Evolutionary conservation across 768 basidiomycete species (phyloP).

Genomic region (Boletus sp.): DNA sequence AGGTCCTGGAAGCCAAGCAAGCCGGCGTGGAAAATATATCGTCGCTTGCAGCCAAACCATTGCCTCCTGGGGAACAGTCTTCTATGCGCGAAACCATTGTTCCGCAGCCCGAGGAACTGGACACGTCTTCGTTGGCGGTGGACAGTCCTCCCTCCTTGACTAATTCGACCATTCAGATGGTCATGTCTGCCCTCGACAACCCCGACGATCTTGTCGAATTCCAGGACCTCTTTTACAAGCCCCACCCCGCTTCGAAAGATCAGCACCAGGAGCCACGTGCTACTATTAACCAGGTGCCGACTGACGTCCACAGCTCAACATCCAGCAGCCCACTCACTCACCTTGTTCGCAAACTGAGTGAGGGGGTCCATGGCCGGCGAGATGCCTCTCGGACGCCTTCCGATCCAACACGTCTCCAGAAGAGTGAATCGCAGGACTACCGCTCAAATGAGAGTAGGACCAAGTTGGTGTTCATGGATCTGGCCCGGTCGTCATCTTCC

Average conservation of each 20-base stretch:
- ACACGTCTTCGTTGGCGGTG: conserved; percentile 3
- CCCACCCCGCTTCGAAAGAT: conserved; percentile 17
- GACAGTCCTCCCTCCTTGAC: conserved; percentile 25
- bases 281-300: conserved; percentile 22
- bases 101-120: conserved; percentile 39
- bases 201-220: conserved; percentile 71
- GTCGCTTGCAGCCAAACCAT: not conserved
- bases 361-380: conserved; percentile 31
- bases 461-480: conserved; percentile 19
- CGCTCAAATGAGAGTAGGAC: conserved; percentile 11
- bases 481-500: conserved; percentile 16
- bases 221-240: conserved; percentile 70
- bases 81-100: not conserved
- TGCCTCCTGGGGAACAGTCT: not conserved
- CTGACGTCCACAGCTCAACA: conserved; percentile 30
- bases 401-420: conserved; percentile 7
- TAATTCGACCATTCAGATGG: conserved; percentile 36
- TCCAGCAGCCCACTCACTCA: conserved; percentile 36
- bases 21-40: not conserved
- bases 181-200: conserved; percentile 47
- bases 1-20: not conserved
- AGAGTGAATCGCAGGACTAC: conserved; percentile 5
- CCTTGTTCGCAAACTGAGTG: conserved; percentile 41
- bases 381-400: conserved; percentile 10
- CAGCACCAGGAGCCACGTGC: not conserved